These are phyloP conservation scores for Phytophthora pinifolia DNA, from an alignment of 352 stramenopile genomes.

Conservation along the genomic window DNA sequence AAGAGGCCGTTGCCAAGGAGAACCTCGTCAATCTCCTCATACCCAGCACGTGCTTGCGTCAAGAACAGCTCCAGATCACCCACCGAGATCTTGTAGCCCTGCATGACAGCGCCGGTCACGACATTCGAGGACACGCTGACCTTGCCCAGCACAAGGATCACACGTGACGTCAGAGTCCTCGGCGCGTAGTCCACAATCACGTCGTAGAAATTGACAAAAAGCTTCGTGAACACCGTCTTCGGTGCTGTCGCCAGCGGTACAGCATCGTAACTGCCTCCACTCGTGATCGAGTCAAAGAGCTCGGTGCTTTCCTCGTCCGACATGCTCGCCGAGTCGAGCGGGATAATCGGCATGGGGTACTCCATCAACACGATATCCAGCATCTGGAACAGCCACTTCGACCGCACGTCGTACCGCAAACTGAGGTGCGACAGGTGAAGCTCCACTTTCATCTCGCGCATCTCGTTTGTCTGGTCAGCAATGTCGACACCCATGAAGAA, in stretches of 20 bases:
- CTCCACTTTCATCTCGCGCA: constrained; percentile 88
- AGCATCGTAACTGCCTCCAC: constrained; percentile 40
- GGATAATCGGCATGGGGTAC: constrained; percentile 83
- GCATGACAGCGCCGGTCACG: constrained; percentile 81
- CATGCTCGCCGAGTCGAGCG: constrained; percentile 74
- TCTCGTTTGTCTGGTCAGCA: constrained; percentile 80
- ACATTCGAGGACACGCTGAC: constrained; percentile 84
- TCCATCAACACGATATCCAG: constrained; percentile 77
- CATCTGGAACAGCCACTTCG: constrained; percentile 81
- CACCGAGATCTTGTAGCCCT: constrained; percentile 84
- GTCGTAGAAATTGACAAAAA: constrained; percentile 87
- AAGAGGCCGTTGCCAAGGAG: constrained; percentile 75
- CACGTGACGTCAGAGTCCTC: constrained; percentile 52
- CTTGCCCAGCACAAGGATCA: constrained; percentile 77
- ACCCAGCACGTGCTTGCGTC: constrained; percentile 56
- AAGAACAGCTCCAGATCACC: constrained; percentile 74
- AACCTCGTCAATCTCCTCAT: constrained; percentile 71
- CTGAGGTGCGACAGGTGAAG: constrained; percentile 85
- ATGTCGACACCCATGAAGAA: constrained; percentile 84
- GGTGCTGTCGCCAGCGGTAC: constrained; percentile 66
- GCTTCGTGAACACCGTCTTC: constrained; percentile 89
- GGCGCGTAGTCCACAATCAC: constrained; percentile 81
- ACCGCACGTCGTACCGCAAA: constrained; percentile 78
- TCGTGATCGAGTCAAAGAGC: constrained; percentile 37
- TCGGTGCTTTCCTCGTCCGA: constrained; percentile 51